Conservation (phyloP, 345 rosid genomes). For the Gossypium australe region DNA sequence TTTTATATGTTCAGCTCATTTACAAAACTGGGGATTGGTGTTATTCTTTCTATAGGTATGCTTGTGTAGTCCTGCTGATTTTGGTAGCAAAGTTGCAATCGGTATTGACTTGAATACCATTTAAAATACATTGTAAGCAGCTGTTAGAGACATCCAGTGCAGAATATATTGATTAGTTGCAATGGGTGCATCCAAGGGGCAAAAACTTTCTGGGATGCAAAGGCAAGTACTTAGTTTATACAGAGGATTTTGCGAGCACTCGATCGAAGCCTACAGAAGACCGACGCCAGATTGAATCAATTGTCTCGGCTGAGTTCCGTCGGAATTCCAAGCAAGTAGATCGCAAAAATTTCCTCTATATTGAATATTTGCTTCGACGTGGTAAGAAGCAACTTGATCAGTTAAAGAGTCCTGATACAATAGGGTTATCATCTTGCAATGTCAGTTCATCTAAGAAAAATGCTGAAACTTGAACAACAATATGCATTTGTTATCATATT, state of each 20-base stretch:
- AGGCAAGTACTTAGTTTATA: slow-evolving; percentile 77
- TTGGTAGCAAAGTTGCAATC: neutral
- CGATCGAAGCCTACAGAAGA: slow-evolving; percentile 59
- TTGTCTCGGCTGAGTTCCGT: slow-evolving; percentile 64
- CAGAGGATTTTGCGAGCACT: slow-evolving; percentile 79
- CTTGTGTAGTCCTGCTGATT: neutral
- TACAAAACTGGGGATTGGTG: neutral
- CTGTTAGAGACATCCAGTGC: neutral
- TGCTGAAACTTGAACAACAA: neutral
- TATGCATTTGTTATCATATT: neutral
- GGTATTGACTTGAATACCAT: neutral
- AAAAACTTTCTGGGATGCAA: slow-evolving; percentile 78
- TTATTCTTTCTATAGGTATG: neutral
- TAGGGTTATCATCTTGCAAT: slow-evolving; percentile 42
- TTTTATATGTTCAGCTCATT: neutral
- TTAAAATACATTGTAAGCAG: neutral
- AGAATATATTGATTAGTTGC: slow-evolving; percentile 4
- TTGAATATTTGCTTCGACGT: slow-evolving; percentile 74
- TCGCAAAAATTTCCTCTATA: slow-evolving; percentile 67
- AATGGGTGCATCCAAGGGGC: slow-evolving; percentile 28
- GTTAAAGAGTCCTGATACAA: slow-evolving; percentile 55
- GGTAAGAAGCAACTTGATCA: slow-evolving; percentile 81
- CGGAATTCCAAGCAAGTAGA: slow-evolving; percentile 58
- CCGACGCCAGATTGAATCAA: slow-evolving; percentile 45
- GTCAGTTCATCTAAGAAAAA: slow-evolving; percentile 21